Evolutionary conservation across 768 basidiomycete species (phyloP).

Genomic region (Hortiboletus campestris): DNA sequence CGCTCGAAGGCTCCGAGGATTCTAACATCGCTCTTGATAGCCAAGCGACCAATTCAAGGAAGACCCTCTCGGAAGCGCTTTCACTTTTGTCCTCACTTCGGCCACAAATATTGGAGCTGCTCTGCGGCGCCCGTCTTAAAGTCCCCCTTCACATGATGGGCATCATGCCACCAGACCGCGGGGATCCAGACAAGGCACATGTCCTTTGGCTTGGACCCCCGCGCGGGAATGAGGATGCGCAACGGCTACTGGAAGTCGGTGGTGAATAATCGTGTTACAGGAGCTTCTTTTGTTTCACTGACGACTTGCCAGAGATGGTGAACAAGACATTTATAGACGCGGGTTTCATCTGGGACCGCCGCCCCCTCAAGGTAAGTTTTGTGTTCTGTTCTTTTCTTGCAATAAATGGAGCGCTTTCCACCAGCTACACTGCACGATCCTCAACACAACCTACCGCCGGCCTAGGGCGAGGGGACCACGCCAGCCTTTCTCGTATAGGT

Average conservation of each 20-base stretch:
- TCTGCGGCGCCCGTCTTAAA: conserved; percentile 32
- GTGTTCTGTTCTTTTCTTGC: background rate
- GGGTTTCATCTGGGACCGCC: conserved; percentile 44
- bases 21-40: background rate
- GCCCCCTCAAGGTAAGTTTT: conserved; percentile 49
- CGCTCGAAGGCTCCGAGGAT: conserved; percentile 38
- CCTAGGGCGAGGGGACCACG: conserved; percentile 30
- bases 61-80: conserved; percentile 42
- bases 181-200: conserved; percentile 42
- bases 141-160: conserved; percentile 49
- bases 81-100: conserved; percentile 38
- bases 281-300: background rate
- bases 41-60: background rate
- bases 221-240: conserved; percentile 30
- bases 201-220: conserved; percentile 57
- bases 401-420: background rate
- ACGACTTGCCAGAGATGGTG: conserved; percentile 38
- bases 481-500: conserved; percentile 42
- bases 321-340: conserved; percentile 38
- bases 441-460: conserved; percentile 48
- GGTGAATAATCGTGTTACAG: conserved; percentile 27
- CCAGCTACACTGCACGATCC: conserved; percentile 49
- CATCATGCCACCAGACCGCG: conserved; percentile 44
- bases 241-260: conserved; percentile 32
- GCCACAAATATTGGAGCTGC: conserved; percentile 43